phyloP scores from a whole-genome alignment of 129 eudicot species.

The Arctium minus region DNA sequence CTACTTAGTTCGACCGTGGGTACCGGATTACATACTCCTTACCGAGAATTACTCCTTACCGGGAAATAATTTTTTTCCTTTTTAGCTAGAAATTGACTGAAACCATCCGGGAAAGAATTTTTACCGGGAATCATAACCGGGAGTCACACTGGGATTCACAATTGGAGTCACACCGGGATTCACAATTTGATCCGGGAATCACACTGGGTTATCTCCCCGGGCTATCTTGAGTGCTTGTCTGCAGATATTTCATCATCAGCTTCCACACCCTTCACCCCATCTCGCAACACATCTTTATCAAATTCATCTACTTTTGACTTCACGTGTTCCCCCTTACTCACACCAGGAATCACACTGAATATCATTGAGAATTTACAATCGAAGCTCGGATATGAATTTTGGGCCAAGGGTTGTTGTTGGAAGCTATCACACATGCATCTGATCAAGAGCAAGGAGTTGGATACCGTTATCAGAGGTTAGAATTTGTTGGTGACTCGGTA shows the following conservation, averaged over 20 bases:
- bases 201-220: too few species aligned
- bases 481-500: slow-evolving; percentile 93
- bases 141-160: too few species aligned
- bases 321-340: slow-evolving; percentile 26
- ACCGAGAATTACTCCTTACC: too few species aligned
- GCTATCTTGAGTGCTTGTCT: too few species aligned
- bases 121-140: too few species aligned
- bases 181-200: too few species aligned
- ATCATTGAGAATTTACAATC: slow-evolving; percentile 53
- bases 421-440: slow-evolving; percentile 82
- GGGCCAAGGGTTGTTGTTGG: slow-evolving; percentile 70
- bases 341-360: slow-evolving; percentile 52
- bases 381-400: slow-evolving; percentile 60
- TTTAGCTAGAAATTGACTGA: too few species aligned
- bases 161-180: too few species aligned
- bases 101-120: too few species aligned
- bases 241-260: slow-evolving; percentile 47
- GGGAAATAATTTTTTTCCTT: too few species aligned
- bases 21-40: too few species aligned
- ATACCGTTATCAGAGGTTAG: slow-evolving; percentile 89
- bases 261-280: slow-evolving; percentile 28
- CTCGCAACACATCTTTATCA: slow-evolving; percentile 11
- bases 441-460: slow-evolving; percentile 46
- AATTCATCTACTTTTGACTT: slow-evolving; percentile 18
- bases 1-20: too few species aligned